phyloP scores from a whole-genome alignment of 306 rosid genomes.

The Quillaja saponaria region DNA sequence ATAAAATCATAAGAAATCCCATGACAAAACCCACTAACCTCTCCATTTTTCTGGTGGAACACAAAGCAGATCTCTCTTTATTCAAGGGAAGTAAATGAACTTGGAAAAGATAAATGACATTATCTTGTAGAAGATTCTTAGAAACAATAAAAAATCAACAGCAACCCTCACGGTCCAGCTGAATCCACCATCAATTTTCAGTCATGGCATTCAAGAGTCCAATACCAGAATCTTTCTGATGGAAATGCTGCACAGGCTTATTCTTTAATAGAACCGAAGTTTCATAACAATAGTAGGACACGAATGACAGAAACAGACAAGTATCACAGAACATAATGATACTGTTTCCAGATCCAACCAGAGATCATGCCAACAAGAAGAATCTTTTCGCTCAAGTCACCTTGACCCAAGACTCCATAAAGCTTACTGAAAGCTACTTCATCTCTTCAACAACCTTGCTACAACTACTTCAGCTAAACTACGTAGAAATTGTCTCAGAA shows the following conservation, averaged over 20 bases:
- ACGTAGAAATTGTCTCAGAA: conserved; percentile 42
- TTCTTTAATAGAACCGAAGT: conserved; percentile 52
- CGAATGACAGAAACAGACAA: conserved; percentile 44
- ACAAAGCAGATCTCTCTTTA: conserved; percentile 68
- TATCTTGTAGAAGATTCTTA: conserved; percentile 58
- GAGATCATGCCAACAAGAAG: conserved; percentile 40
- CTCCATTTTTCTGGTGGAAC: conserved; percentile 64
- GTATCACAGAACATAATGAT: conserved; percentile 62
- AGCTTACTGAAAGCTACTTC: conserved; percentile 51
- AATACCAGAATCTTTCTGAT: conserved; percentile 63
- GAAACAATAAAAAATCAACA: conserved; percentile 45
- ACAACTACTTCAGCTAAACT: conserved; percentile 56
- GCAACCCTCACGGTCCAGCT: conserved; percentile 55
- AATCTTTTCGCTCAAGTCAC: conserved; percentile 35
- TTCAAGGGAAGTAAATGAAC: conserved; percentile 57
- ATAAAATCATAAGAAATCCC: conserved; percentile 1
- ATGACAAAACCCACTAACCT: conserved; percentile 54
- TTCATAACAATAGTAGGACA: conserved; percentile 41
- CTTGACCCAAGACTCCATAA: conserved; percentile 40
- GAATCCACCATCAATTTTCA: conserved; percentile 74
- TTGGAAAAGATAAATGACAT: conserved; percentile 57
- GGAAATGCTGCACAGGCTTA: conserved; percentile 71
- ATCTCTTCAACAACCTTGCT: conserved; percentile 9
- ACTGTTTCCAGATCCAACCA: conserved; percentile 41
- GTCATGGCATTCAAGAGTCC: conserved; percentile 50